A percentile compares a stretch with the other conserved stretches of the same genome.
Evolutionary conservation across 1,284 basidiomycete species (phyloP).

Genomic region (Ganoderma meredithae): DNA sequence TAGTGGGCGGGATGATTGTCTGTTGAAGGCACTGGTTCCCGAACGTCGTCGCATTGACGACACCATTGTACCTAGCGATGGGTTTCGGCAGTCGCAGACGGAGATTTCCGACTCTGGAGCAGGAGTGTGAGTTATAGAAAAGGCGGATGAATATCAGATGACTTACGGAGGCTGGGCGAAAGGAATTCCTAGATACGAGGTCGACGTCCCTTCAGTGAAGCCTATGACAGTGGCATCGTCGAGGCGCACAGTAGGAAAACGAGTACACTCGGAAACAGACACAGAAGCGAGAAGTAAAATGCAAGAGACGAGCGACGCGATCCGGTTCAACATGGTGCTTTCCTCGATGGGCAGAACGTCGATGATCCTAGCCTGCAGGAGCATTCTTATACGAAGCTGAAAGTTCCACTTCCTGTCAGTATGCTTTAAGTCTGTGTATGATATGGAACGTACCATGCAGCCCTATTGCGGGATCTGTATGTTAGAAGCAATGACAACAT

Average conservation of each 20-base stretch:
- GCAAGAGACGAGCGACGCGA: not conserved
- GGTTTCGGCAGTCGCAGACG: conserved; percentile 56
- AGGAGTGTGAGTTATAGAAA: no score
- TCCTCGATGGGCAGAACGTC: no score
- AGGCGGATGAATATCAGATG: no score
- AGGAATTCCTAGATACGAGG: conserved; percentile 59
- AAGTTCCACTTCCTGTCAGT: not conserved
- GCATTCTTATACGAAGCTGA: not conserved
- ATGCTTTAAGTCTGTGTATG: not conserved
- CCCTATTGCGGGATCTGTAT: not conserved
- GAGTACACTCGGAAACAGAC: not conserved
- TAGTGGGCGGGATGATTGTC: conserved; percentile 39
- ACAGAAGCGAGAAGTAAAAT: not conserved
- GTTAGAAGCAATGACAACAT: not conserved
- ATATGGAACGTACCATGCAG: not conserved
- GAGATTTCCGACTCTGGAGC: conserved; percentile 33
- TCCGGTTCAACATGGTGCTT: not conserved
- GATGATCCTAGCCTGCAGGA: no score
- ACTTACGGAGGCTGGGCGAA: conserved; percentile 54
- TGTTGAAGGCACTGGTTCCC: conserved; percentile 63
- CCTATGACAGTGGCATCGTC: conserved; percentile 28
- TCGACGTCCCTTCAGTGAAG: conserved; percentile 30
- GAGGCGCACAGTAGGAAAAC: conserved; percentile 27
- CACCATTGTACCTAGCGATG: conserved; percentile 47
- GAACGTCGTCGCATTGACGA: conserved; percentile 48